Percentiles rank a stretch among this genome's conserved stretches.
phyloP scores from a whole-genome alignment of 2,329 filamentous ascomycete species.

The Alternaria hordeiaustralica region DNA sequence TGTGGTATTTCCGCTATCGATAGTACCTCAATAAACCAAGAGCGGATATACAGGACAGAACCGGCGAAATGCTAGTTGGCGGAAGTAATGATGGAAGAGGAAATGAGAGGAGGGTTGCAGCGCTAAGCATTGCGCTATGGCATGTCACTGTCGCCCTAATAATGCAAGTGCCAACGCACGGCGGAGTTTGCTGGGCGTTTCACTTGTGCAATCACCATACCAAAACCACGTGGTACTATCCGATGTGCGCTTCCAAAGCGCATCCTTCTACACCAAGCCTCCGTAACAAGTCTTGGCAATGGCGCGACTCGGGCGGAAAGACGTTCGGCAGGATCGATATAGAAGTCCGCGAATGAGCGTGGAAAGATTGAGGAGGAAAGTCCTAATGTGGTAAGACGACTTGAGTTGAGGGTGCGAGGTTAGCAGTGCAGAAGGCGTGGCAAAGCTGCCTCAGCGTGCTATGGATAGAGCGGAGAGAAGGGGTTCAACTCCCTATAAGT shows the following conservation, averaged over 20 bases:
- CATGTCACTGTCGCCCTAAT: conserved; percentile 1
- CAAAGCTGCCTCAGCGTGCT: not conserved
- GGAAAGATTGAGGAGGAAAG: not conserved
- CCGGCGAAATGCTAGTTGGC: conserved; percentile 17
- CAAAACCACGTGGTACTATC: not conserved
- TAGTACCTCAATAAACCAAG: not conserved
- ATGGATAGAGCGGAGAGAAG: not conserved
- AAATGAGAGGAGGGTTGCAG: not conserved
- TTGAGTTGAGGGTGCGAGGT: not conserved
- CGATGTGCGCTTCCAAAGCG: not conserved
- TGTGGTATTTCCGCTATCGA: not conserved
- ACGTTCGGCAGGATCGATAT: conserved; percentile 13
- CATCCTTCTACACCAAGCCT: conserved; percentile 7
- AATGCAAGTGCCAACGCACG: conserved; percentile 1
- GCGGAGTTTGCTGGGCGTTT: conserved; percentile 20
- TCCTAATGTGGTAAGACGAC: conserved; percentile 9
- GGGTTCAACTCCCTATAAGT: conserved; percentile 9
- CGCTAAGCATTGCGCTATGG: conserved; percentile 21
- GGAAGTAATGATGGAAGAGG: conserved; percentile 13
- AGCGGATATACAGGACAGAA: not conserved
- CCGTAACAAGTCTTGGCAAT: conserved; percentile 6
- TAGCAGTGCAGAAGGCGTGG: conserved; percentile 2
- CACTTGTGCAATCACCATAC: conserved; percentile 9
- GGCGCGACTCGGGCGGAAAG: conserved; percentile 10
- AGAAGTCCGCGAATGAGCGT: conserved; percentile 23